phyloP scores from a whole-genome alignment of 2,329 filamentous ascomycete species.

The Sclerotinia minor region DNA sequence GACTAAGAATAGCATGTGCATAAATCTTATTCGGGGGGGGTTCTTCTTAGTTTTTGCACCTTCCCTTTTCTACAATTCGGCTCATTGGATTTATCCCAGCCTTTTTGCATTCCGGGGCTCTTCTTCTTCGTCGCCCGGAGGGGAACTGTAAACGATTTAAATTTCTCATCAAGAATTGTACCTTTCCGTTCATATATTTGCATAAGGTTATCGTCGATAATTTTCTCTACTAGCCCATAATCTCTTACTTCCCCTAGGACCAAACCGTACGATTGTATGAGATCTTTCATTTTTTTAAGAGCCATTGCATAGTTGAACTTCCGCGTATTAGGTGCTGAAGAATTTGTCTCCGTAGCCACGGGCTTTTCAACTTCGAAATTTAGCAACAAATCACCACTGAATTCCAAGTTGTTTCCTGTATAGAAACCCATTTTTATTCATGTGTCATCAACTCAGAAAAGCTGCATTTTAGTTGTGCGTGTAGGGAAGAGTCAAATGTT shows the following conservation, averaged over 20 bases:
- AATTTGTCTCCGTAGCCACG: not conserved
- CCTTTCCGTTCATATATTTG: not conserved
- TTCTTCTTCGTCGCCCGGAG: not conserved
- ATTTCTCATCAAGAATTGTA: not conserved
- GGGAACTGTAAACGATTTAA: not conserved
- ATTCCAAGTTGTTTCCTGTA: not conserved
- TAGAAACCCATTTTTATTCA: not conserved
- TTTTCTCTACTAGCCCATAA: not conserved
- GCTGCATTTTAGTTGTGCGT: not conserved
- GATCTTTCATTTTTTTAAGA: not conserved
- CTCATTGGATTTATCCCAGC: too few species aligned
- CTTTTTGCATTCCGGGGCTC: not conserved
- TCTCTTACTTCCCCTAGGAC: not conserved
- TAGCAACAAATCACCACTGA: not conserved
- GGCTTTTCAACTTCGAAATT: too few species aligned
- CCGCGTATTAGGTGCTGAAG: not conserved
- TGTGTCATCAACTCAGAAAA: not conserved
- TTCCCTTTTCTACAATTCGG: too few species aligned
- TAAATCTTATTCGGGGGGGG: too few species aligned
- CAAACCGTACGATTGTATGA: not conserved
- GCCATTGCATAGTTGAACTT: not conserved
- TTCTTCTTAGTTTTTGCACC: too few species aligned
- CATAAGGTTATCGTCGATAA: not conserved
- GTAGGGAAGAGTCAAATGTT: not conserved
- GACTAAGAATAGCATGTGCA: too few species aligned